Conservation (phyloP, 2,329 filamentous ascomycete species). For the Microdochium bolleyi region DNA sequence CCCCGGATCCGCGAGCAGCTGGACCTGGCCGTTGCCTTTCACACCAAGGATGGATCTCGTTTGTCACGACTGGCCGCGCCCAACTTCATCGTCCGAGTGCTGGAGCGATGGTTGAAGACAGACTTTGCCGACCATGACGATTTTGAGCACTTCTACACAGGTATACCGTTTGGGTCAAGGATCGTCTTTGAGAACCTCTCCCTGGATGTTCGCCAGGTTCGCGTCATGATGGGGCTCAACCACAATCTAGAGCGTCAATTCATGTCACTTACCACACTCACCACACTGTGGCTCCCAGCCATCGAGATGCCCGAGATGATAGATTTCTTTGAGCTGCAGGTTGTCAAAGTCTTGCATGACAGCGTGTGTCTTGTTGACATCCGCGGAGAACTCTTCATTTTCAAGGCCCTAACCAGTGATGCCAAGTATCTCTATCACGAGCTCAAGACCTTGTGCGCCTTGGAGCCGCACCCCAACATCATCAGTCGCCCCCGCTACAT, state of each 20-base stretch:
- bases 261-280: conserved; percentile 32
- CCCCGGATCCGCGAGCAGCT: conserved; percentile 34
- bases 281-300: conserved; percentile 31
- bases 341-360: conserved; percentile 48
- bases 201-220: conserved; percentile 34
- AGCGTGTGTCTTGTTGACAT: conserved; percentile 48
- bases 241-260: conserved; percentile 46
- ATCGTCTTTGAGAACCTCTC: conserved; percentile 46
- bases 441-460: conserved; percentile 43
- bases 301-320: conserved; percentile 35
- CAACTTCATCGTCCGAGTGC: conserved; percentile 42
- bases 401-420: conserved; percentile 50
- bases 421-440: conserved; percentile 56
- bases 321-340: conserved; percentile 40
- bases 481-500: conserved; percentile 43
- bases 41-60: conserved; percentile 41
- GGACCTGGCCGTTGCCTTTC: conserved; percentile 43
- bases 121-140: conserved; percentile 19
- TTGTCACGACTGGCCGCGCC: conserved; percentile 42
- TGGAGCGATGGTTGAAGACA: conserved; percentile 40
- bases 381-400: conserved; percentile 34
- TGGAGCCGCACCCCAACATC: conserved; percentile 44
- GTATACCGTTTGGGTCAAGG: conserved; percentile 47
- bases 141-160: conserved; percentile 29
- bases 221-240: conserved; percentile 37